phyloP scores from a whole-genome alignment of 352 stramenopile genomes.

The Pythium inflatum region DNA sequence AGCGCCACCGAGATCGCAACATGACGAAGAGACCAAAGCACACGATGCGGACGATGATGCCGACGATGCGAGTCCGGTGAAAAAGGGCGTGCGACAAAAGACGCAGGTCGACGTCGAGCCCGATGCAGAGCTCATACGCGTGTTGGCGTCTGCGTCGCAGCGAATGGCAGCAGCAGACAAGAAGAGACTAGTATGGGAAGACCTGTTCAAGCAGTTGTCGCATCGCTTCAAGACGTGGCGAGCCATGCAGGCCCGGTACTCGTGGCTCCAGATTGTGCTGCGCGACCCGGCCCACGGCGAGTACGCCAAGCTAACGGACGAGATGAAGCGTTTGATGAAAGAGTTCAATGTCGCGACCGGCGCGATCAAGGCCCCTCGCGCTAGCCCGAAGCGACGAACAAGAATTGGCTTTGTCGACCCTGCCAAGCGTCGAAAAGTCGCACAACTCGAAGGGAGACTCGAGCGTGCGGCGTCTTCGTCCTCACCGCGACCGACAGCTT shows the following conservation, averaged over 20 bases:
- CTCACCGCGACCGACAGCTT: background rate
- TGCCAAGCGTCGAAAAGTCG: background rate
- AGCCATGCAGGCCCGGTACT: background rate
- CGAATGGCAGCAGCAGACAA: background rate
- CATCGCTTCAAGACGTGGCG: conserved; percentile 6
- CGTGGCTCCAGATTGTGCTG: conserved; percentile 1
- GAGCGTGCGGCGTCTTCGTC: background rate
- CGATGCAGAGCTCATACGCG: background rate
- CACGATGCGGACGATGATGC: background rate
- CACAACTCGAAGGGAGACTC: background rate
- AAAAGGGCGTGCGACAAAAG: background rate
- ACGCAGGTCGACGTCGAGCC: background rate
- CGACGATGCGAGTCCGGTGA: background rate
- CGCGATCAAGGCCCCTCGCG: background rate
- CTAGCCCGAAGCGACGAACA: background rate
- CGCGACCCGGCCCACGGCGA: background rate
- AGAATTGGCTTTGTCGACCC: conserved; percentile 2
- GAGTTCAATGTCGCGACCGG: background rate
- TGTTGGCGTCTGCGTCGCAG: background rate
- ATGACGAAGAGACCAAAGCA: conserved; percentile 11
- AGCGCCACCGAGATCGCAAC: no score
- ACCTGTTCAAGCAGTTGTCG: background rate
- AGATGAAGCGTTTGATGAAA: conserved; percentile 8
- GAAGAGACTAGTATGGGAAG: conserved; percentile 1
- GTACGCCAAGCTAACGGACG: background rate